Base-by-base conservation (phyloP, 202 grass and related monocot genomes). In the Setaria italica region DNA sequence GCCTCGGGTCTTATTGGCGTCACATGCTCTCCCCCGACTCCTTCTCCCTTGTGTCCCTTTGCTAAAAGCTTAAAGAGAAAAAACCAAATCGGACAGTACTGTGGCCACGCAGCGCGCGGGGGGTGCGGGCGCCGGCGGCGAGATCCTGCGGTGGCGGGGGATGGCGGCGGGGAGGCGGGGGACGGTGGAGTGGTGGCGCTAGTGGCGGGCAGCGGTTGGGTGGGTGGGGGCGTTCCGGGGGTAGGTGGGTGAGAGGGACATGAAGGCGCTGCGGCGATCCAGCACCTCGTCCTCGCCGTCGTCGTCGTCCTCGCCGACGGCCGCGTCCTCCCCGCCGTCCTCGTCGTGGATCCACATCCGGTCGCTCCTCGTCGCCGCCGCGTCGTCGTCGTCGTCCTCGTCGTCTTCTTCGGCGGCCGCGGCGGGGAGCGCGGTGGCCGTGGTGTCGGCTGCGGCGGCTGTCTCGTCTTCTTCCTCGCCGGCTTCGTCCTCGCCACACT, bases 341-440 rank as follows among this genome's bases (percentile, higher is more conserved):
- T 89, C 93, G 8, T 90, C 95, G 72, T 92, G 90, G 96, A 92
- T 95, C 89, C 93, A 99, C 74, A 79, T 94, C 83, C 82, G 93
- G 55, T 95, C 95, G 66, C 90, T 99, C 76, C 89, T 91, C 64
- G 81, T 59, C 76, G 85, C 89, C 19, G 89, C 71, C 70, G 85
- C 82, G 81, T 87, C 95, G 49, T 90, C 82, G 19, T 94, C 79
- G 1, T 92, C 72, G n/a, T 94, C 72, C 4, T 90, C 72, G 2
- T n/a, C 95, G 3, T 90, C 84, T 4, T 59, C 90, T 2, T 71
- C 84, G 5, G 3, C 74, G 10, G 64, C 88, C 0, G 83, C 57
- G 35, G 80, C 75, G 34, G 89, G 89, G 54, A 87, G 20, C 85
- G 70, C 94, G 41, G 66, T 92, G 53, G 88, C 94, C 62, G 47